Evolutionary conservation across 1,139 yeast genomes (phyloP), one percentile per base, ranked within the genome.

Genomic region (Yamadazyma dushanensis): DNA sequence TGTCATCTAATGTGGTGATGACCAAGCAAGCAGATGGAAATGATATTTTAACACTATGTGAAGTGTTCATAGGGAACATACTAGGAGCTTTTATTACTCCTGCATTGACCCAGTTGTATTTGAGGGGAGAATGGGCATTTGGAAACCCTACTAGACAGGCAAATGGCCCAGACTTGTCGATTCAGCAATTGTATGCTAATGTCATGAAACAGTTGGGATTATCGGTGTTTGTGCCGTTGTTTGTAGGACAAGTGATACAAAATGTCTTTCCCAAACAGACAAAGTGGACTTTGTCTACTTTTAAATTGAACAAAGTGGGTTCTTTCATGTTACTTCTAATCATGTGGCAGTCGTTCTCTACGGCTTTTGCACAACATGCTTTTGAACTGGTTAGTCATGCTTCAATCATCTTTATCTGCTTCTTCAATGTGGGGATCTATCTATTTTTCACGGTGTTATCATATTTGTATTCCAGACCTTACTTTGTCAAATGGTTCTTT

Each of bases 1-100:
- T 88, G 14, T 80, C 92, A 0, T 88, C 90, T 4, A 88, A 88
- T 56, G 96, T 88, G 32, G 90, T 88, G 18, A 87, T 88, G 96
- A 88, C 97, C n/a, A 75, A 76, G 36, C 73, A 71, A 39, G 90
- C 95, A 0, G 80, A 82, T 48, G 96, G 96, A 5, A 86, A 87
- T 56, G 90, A 80, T 44, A 64, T 85, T 17, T 63, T 88, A 38
- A 83, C 95, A 16, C 65, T 87, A 10, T 83, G 94, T 57, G 95
- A 87, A 54, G 96, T 88, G 15, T 79, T 87, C 40, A 73, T 88
- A 29, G 96, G 96, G 2, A 88, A 89, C 53, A 55, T 88, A 32
- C 54, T 87, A 26, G 96, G 96, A 4, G 94, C 95, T 0, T 88
- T 88, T 50, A 68, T 89, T 18, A 84, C 96, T 0, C 96, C 96